Conservation (phyloP, 345 rosid genomes). For the Reutealis trisperma region DNA sequence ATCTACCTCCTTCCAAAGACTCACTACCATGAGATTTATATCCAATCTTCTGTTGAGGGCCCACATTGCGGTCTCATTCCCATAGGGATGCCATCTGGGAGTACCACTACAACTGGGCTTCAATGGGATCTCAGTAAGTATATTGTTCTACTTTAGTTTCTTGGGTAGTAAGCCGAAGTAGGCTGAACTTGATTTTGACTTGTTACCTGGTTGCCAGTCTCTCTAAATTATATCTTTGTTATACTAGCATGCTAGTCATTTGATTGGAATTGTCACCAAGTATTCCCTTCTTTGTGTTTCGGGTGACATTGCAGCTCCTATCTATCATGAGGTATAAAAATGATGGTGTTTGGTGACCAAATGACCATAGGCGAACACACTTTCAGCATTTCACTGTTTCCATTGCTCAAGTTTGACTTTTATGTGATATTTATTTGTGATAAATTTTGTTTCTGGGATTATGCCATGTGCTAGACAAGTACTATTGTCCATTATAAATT, state of each 20-base stretch:
- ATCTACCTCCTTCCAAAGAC: slow-evolving; percentile 74
- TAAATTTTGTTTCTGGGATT: background rate
- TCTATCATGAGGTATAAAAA: background rate
- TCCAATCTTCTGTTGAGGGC: slow-evolving; percentile 64
- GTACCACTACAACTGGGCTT: slow-evolving; percentile 85
- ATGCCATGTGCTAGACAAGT: background rate
- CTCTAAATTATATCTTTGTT: background rate
- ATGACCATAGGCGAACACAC: background rate
- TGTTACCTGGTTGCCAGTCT: background rate
- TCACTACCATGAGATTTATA: slow-evolving; percentile 60
- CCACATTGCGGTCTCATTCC: slow-evolving; percentile 96
- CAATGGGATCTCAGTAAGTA: slow-evolving; percentile 87
- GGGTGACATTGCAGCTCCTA: background rate
- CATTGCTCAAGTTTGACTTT: background rate
- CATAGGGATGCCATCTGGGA: slow-evolving; percentile 62
- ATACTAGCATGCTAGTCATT: background rate
- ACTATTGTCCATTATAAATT: background rate
- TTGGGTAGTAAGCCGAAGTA: background rate
- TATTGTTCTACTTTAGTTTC: slow-evolving; percentile 9
- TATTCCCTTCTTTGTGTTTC: background rate
- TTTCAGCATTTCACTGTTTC: background rate
- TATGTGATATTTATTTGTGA: background rate
- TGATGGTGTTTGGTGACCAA: background rate
- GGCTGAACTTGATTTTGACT: background rate
- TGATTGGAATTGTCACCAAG: background rate